Evolutionary conservation across 1,284 basidiomycete species (phyloP), one percentile per base, ranked within the genome.

Genomic region (Pholiota adiposa): DNA sequence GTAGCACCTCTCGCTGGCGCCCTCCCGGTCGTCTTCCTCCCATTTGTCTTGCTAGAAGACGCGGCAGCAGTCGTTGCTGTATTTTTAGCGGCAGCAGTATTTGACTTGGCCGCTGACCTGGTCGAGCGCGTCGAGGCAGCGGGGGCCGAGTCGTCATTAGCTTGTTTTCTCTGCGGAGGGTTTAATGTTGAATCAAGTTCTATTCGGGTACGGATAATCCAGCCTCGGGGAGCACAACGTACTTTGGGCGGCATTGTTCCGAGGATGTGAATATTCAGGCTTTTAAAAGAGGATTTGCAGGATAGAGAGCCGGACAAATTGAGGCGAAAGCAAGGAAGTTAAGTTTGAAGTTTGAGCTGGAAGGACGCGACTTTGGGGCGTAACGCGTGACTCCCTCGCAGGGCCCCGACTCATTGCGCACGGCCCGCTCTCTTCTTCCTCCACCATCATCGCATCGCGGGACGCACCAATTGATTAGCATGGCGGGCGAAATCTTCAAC

Each of bases 401-500:
- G 4, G 23, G 34, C 19, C 48, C 31, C 16, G 27, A 27, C 41
- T 23, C 36, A n/a, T 31, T 29, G 34, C 55, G 40, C 34, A 23
- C 58, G 36, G 49, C 43, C 19, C 56, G 19, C 50, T 49, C 2
- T 56, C 29, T 36, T 33, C 29, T 59, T 55, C 46, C 43, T 55
- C 41, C 38, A 18, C 48, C 49, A 18, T 9, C 23, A 46, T 31
- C 31, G 12, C 33, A 41, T n/a, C n/a, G n/a, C n/a, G n/a, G n/a
- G n/a, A 9, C 19, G 23, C n/a, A 31, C 4, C 11, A 4, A 31
- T 31, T 5, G 29, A 41, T 40, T 38, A 60, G 58, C 52, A 85
- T 84, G 83, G 70, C 78, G 51, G 69, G 73, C 46, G 79, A 83
- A 71, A 75, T 87, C 49, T 88, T 85, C 75, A 89, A 89, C 68